Base-by-base conservation (phyloP, 148 eudicot genomes). In the Camellia sinensis region DNA sequence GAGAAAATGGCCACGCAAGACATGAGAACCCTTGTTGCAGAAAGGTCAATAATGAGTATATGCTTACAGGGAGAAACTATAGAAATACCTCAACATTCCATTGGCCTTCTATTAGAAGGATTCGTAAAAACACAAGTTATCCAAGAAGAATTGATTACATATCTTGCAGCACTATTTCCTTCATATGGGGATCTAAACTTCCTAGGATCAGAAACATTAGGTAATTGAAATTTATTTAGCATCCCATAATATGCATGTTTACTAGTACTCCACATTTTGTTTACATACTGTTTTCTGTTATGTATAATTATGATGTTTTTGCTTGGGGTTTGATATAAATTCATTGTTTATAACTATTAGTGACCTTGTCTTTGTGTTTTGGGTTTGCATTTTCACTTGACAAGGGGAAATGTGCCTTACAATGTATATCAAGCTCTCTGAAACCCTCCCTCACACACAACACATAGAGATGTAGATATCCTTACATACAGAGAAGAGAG, bases 1-100 rank as follows among this genome's bases (percentile, higher is more conserved):
- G 98, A 93, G 79, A 91, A 85, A 83, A 87, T 87, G 87, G 73
- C 97, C 65, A 92, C 92, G 95, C 97, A 91, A 81, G 98, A 96
- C 67, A 63, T 96, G 83, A 89, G 99, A 84, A 81, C 83, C 56
- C 95, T 93, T 46, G 84, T 88, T 67, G 91, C 97, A 67, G 97
- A 96, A 78, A 91, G 92, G 85, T 93, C 99, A 83, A 85, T 75
- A 45, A 75, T 93, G 87, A 88, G 77, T 57, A 85, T 85, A 67
- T 90, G 89, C 82, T 44, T 91, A 69, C 91, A 92, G 64, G 98
- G 97, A 52, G 98, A 93, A 88, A 87, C 82, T 80, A 79, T 96
- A 73, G 99, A 96, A 86, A 74, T 96, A 77, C 89, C 90, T 71
- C 84, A 81, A 19, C 91, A 88, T 81, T 86, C 83, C 77, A 87